Base-by-base conservation (phyloP, 805 yeast genomes). In the Sugiyamaella qingdaonensis region DNA sequence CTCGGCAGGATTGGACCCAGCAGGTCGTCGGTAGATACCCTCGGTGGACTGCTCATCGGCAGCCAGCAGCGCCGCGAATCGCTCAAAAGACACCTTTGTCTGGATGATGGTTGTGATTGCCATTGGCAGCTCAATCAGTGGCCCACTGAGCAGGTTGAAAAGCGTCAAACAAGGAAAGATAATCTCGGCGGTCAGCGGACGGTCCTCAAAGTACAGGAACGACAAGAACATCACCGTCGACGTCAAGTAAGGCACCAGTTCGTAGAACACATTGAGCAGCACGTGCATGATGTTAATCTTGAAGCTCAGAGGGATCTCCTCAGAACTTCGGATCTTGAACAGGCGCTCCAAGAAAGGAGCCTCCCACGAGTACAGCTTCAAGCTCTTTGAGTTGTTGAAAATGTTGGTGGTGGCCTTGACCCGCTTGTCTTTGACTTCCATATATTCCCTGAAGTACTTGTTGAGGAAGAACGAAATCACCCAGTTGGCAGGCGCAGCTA, bases 341-440 rank as follows among this genome's bases (percentile, higher is more conserved):
- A 92, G 74, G 62, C 84, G 85, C 33, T 76, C 78, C 64, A 80
- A 79, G 68, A 88, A 91, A 2, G 97, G 95, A 31, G 66, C 72
- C 71, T 92, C 98, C 98, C 98, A 92, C 1, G 94, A 95, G 64
- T 91, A 92, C 48, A 92, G 75, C 68, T 92, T 92, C 67, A 92
- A 76, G 7, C 96, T 88, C 71, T 89, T 89, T 65, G 90, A 88
- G 61, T 87, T 87, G 65, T 86, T 85, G 64, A 89, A 77, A 50
- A 89, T 86, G 67, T 89, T 96, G 56, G 86, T 83, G 54, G 87
- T 84, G 48, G 88, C 73, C 58, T 95, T 81, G 11, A 96, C 86
- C 73, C 98, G 85, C 68, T 85, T 86, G 71, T 92, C 98, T 68
- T 92, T 92, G 64, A 79, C 79, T 54, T 77, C 78, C 96, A 89